These are phyloP conservation scores for Arachnomyces sp. DNA, from an alignment of 2,329 filamentous ascomycete genomes.

Conservation along the genomic window DNA sequence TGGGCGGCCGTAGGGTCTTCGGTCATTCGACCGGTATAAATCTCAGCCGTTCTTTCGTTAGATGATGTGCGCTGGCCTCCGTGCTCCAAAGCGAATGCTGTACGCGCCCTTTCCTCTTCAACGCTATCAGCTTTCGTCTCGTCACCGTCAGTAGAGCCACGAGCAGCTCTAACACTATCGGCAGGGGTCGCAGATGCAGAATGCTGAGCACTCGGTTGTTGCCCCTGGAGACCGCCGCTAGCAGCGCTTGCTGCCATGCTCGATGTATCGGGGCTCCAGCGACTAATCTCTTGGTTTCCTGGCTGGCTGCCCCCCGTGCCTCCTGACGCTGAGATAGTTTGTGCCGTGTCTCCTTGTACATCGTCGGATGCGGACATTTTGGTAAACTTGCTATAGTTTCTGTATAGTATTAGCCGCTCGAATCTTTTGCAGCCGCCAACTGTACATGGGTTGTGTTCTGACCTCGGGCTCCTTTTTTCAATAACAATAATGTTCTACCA, in stretches of 20 bases:
- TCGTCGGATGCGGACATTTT: too few relatives aligned
- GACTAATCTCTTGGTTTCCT: slow-evolving; percentile 1
- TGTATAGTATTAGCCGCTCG: too few relatives aligned
- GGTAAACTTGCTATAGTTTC: too few relatives aligned
- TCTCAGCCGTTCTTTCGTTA: slow-evolving; percentile 3
- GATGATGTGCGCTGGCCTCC: slow-evolving; percentile 5
- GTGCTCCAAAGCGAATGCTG: slow-evolving; percentile 4
- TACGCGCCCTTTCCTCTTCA: slow-evolving; percentile 4
- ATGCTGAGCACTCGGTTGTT: neutral
- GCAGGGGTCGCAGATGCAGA: neutral
- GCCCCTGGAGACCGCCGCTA: neutral
- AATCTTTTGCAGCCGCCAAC: too few relatives aligned
- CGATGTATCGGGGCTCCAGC: slow-evolving; percentile 6
- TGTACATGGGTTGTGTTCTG: too few relatives aligned
- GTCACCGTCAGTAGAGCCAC: slow-evolving; percentile 1
- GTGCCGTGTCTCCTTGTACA: too few relatives aligned
- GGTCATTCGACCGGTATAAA: neutral
- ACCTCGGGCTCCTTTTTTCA: too few relatives aligned
- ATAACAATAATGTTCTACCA: too few relatives aligned
- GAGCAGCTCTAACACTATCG: neutral
- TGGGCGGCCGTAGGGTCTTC: slow-evolving; percentile 2
- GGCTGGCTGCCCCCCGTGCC: neutral
- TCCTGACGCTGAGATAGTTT: too few relatives aligned
- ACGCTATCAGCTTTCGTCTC: neutral
- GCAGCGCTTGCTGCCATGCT: slow-evolving; percentile 4